Evolutionary conservation across 495 filamentous ascomycete species (phyloP).

Genomic region (Endocarpon pusillum): DNA sequence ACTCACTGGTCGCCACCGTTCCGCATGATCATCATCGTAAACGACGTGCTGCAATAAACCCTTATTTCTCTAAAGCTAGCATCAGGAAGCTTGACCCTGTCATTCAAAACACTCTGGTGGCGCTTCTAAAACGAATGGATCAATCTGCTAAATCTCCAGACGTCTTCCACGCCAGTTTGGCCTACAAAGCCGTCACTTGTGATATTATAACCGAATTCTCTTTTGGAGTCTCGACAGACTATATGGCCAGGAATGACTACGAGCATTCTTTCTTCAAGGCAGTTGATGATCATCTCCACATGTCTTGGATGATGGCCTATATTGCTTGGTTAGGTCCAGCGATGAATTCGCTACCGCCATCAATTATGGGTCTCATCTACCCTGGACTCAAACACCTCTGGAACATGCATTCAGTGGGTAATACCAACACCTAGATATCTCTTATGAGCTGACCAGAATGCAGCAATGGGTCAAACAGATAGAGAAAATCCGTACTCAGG

Average conservation of each 20-base stretch:
- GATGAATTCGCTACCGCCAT: too few relatives aligned
- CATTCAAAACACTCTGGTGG: slow-evolving; percentile 7
- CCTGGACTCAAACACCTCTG: too few relatives aligned
- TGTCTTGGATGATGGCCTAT: too few relatives aligned
- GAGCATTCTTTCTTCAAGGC: too few relatives aligned
- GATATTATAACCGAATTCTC: slow-evolving; percentile 1
- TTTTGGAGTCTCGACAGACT: slow-evolving; percentile 14
- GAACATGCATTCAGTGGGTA: too few relatives aligned
- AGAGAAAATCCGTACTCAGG: too few relatives aligned
- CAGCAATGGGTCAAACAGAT: too few relatives aligned
- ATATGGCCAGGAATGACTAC: too few relatives aligned
- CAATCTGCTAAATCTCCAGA: not conserved
- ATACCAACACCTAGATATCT: too few relatives aligned
- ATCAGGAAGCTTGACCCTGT: slow-evolving; percentile 14
- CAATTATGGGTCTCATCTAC: too few relatives aligned
- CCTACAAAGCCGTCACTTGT: not conserved
- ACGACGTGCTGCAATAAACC: slow-evolving; percentile 17
- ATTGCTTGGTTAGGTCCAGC: slow-evolving; percentile 9
- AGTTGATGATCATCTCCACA: too few relatives aligned
- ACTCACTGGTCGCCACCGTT: slow-evolving; percentile 17
- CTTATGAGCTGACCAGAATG: too few relatives aligned
- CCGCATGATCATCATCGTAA: slow-evolving; percentile 23
- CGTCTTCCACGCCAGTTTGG: not conserved
- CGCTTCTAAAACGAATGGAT: slow-evolving; percentile 1
- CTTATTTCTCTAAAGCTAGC: slow-evolving; percentile 22